phyloP scores from a whole-genome alignment of 371 early-diverging fungal species.

The Lichtheimia ornata region DNA sequence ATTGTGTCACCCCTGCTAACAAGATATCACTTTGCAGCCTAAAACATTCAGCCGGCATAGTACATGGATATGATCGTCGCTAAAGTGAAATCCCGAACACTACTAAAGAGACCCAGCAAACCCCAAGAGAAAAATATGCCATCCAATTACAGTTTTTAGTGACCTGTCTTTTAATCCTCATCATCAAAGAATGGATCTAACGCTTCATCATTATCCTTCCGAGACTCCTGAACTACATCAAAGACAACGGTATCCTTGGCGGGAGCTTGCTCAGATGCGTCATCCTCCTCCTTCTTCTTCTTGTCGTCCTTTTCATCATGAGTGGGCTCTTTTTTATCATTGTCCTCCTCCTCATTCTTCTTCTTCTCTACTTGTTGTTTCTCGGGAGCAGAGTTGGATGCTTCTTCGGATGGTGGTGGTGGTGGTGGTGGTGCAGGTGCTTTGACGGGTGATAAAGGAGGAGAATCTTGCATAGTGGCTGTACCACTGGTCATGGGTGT shows the following conservation, averaged over 20 bases:
- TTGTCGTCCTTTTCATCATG: background rate
- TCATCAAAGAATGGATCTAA: slow-evolving; percentile 4
- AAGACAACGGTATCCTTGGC: background rate
- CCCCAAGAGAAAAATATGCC: no score
- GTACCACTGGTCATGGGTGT: background rate
- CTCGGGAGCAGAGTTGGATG: background rate
- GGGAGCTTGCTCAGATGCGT: background rate
- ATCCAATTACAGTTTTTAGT: no score
- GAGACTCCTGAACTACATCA: background rate
- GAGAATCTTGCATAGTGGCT: background rate
- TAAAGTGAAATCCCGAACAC: no score
- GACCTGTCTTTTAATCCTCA: background rate
- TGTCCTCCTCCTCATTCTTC: no score
- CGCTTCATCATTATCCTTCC: background rate
- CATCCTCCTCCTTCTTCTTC: background rate
- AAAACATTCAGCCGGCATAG: no score
- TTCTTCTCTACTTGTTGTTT: no score
- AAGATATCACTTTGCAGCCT: no score
- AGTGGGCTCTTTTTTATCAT: no score
- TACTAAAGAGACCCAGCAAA: no score
- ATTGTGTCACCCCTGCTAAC: no score
- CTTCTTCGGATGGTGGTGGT: background rate
- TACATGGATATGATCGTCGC: no score
- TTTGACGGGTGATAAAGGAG: background rate
- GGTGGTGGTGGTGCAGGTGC: no score